Evolutionary conservation across 352 stramenopile species (phyloP).

Genomic region (Globisporangium nagaii): DNA sequence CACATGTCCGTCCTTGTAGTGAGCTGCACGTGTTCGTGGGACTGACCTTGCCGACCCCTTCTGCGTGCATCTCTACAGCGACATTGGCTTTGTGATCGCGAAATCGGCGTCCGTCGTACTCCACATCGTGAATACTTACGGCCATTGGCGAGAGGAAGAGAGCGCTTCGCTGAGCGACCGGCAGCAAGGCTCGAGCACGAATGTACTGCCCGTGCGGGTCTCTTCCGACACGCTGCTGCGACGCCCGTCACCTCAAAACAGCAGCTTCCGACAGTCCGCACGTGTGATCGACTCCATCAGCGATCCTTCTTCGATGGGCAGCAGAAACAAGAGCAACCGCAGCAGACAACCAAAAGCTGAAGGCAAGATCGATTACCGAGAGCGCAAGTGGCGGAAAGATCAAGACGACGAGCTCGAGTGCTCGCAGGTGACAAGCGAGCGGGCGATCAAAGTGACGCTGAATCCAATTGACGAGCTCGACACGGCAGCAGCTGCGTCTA

Average conservation of each 20-base stretch:
- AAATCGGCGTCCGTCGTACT: constrained; percentile 42
- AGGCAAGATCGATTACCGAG: background rate
- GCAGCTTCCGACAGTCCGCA: constrained; percentile 17
- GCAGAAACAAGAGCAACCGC: background rate
- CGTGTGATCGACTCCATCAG: background rate
- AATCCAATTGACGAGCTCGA: constrained; percentile 1
- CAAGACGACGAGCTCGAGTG: background rate
- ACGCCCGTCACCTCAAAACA: constrained; percentile 21
- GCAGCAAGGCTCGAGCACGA: background rate
- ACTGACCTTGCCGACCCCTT: too few relatives aligned
- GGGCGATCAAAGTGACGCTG: background rate
- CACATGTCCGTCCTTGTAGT: background rate
- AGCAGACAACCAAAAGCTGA: background rate
- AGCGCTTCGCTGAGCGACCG: background rate
- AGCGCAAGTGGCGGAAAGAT: constrained; percentile 9
- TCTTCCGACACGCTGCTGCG: constrained; percentile 36
- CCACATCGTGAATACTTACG: constrained; percentile 54
- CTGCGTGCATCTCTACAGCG: constrained; percentile 17
- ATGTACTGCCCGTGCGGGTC: constrained; percentile 22
- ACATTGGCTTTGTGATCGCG: constrained; percentile 64
- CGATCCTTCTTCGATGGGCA: too few relatives aligned
- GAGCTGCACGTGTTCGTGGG: background rate
- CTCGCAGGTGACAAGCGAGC: background rate
- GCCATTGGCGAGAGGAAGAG: constrained; percentile 26
- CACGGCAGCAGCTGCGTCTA: too few relatives aligned